Conservation (phyloP, 768 basidiomycete genomes). For the Tremella yokohamensis region DNA sequence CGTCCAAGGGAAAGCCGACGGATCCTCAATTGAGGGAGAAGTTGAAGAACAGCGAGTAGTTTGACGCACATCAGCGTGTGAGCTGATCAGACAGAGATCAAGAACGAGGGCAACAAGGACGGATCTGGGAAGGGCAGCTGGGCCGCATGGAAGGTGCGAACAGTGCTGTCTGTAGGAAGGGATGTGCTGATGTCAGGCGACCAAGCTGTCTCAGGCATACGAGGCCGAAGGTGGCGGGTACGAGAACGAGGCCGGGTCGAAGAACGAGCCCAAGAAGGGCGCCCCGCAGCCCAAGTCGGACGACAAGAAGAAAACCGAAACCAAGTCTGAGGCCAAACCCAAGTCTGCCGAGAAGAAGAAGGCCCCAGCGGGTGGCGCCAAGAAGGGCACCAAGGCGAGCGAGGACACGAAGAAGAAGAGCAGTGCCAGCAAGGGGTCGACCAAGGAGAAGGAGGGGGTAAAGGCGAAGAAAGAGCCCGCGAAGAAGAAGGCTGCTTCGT, state of each 20-base stretch:
- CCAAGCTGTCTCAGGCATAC: conserved; percentile 47
- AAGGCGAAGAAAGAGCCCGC: conserved; percentile 12
- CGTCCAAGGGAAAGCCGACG: conserved; percentile 50
- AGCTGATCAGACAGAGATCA: conserved; percentile 34
- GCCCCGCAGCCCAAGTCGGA: conserved; percentile 42
- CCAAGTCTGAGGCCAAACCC: conserved; percentile 12
- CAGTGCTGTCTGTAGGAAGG: background rate
- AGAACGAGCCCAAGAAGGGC: conserved; percentile 49
- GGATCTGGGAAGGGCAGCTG: conserved; percentile 47
- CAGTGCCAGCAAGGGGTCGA: conserved; percentile 6
- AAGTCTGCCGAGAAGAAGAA: conserved; percentile 20
- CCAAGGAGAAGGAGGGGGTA: conserved; percentile 9
- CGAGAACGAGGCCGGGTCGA: conserved; percentile 46
- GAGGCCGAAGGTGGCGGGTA: conserved; percentile 46
- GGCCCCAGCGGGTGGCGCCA: conserved; percentile 8
- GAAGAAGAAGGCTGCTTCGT: conserved; percentile 7
- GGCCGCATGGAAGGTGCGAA: conserved; percentile 47
- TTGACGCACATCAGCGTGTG: background rate
- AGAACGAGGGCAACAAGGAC: conserved; percentile 49
- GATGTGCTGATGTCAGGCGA: conserved; percentile 22
- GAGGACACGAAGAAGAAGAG: conserved; percentile 8
- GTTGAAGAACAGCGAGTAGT: conserved; percentile 43
- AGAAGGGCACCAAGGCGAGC: conserved; percentile 4
- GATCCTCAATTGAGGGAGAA: conserved; percentile 46
- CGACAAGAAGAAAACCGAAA: conserved; percentile 27